Percentiles rank a stretch among this genome's conserved stretches.
Evolutionary conservation across 306 rosid species (phyloP).

Genomic region (Mucuna pruriens): DNA sequence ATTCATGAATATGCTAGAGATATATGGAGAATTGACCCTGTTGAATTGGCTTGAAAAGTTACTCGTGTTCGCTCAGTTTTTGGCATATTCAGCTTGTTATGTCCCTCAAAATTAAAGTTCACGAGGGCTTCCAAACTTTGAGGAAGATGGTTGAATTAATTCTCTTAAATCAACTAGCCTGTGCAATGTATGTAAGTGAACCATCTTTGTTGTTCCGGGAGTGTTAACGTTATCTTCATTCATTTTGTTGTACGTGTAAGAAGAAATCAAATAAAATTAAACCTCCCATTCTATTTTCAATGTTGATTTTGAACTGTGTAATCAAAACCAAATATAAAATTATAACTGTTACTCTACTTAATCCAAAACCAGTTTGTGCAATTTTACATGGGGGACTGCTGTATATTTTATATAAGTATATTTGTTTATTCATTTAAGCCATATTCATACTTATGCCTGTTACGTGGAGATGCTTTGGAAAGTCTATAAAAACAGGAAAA

Average conservation of each 20-base stretch:
- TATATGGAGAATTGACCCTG: slow-evolving; percentile 84
- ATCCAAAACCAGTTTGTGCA: background rate
- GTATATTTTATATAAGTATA: too few species aligned
- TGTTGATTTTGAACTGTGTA: background rate
- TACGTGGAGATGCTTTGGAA: too few species aligned
- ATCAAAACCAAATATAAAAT: background rate
- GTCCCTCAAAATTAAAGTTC: background rate
- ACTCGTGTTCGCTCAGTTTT: background rate
- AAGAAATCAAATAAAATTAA: background rate
- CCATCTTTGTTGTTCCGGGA: background rate
- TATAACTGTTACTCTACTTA: background rate
- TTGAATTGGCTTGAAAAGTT: slow-evolving; percentile 50
- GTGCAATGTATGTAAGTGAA: background rate
- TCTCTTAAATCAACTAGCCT: background rate
- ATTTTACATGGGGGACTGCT: background rate
- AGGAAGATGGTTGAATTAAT: background rate
- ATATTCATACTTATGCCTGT: too few species aligned
- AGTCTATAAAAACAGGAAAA: too few species aligned
- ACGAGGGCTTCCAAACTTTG: background rate
- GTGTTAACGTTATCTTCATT: background rate
- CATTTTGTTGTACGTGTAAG: background rate
- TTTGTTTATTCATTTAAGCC: too few species aligned
- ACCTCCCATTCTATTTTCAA: background rate
- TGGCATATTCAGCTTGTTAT: background rate
- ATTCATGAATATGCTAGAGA: slow-evolving; percentile 87